Base-by-base conservation (phyloP, 2,329 filamentous ascomycete genomes). In the Nothopassalora personata region DNA sequence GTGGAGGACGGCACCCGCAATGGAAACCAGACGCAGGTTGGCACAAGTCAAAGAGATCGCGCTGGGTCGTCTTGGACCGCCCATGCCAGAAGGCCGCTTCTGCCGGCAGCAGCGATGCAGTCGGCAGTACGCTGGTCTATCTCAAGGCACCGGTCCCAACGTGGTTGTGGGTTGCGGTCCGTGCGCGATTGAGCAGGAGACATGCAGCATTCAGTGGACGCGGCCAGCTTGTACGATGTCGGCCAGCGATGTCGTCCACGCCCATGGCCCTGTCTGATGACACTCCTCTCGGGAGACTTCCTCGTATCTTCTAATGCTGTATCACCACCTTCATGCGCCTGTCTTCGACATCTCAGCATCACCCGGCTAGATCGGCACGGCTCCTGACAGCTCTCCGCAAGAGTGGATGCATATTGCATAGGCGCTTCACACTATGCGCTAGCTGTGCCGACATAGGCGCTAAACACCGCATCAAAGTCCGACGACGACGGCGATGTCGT, bases 321-420 rank as follows among this genome's bases (percentile, higher is more conserved):
- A 43, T 43, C 39, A 43, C 39, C 31, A 34, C 31, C 31, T 11
- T 34, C 11, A 8, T 34, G 2, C 5, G 31, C 11, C 39, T 43
- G n/a, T 43, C 39, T 43, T 43, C 11, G 1, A 15, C 39, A 43
- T 8, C 39, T 43, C 4, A 43, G 39, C n/a, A 18, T 43, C 39
- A 43, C 13, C 15, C 49, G 49, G 27, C n/a, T 34, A 31, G 27
- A 51, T 31, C 49, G 49, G 49, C 49, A 51, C 49, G 49, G 49
- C 49, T 51, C 28, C 46, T 49, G 13, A 49, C 18, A 49, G 19
- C 23, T 49, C 46, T 49, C 46, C 46, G 46, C 46, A 49, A 49
- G 49, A 51, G 49, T 51, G 49, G 49, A 51, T 51, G n/a, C 30
- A 15, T 33, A 10, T 51, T 51, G 49, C 49, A 51, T 51, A n/a